These are phyloP conservation scores for Boletellus ananiceps DNA, from an alignment of 768 basidiomycete genomes.

Conservation along the genomic window DNA sequence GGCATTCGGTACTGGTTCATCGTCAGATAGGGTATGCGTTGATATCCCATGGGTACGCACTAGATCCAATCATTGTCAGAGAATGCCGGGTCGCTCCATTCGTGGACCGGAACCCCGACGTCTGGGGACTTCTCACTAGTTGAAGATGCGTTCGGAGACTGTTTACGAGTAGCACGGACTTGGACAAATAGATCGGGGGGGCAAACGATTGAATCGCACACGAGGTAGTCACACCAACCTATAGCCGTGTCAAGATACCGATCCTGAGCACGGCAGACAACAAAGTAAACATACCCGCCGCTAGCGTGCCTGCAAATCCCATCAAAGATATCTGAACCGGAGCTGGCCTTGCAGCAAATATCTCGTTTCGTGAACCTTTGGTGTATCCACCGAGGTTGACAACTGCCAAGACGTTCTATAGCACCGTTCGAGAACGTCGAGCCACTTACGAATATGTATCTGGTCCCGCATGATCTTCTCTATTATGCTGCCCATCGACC, in stretches of 20 bases:
- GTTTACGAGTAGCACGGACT: slow-evolving; percentile 26
- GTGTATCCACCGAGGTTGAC: slow-evolving; percentile 48
- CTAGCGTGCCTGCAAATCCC: slow-evolving; percentile 49
- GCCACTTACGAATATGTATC: slow-evolving; percentile 42
- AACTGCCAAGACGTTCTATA: slow-evolving; percentile 25
- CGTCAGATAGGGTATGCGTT: slow-evolving; percentile 2
- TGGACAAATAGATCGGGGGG: slow-evolving; percentile 37
- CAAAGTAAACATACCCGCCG: slow-evolving; percentile 26
- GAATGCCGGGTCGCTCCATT: slow-evolving; percentile 40
- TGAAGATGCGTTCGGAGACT: neutral
- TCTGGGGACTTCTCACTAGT: slow-evolving; percentile 9
- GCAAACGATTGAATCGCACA: slow-evolving; percentile 42
- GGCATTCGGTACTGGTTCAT: slow-evolving; percentile 36
- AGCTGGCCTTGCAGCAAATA: slow-evolving; percentile 46
- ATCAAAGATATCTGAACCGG: slow-evolving; percentile 48
- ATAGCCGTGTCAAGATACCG: slow-evolving; percentile 1
- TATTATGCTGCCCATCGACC: slow-evolving; percentile 34
- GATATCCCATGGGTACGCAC: slow-evolving; percentile 26
- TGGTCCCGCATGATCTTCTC: slow-evolving; percentile 38
- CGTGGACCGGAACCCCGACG: slow-evolving; percentile 33
- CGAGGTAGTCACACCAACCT: slow-evolving; percentile 49
- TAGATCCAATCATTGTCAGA: slow-evolving; percentile 39
- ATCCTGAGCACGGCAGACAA: neutral
- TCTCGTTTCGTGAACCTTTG: slow-evolving; percentile 48
- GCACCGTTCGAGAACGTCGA: neutral